Percentiles rank a stretch among this genome's conserved stretches.
Conservation (phyloP, 768 basidiomycete genomes). For the Leccinum broughii region DNA sequence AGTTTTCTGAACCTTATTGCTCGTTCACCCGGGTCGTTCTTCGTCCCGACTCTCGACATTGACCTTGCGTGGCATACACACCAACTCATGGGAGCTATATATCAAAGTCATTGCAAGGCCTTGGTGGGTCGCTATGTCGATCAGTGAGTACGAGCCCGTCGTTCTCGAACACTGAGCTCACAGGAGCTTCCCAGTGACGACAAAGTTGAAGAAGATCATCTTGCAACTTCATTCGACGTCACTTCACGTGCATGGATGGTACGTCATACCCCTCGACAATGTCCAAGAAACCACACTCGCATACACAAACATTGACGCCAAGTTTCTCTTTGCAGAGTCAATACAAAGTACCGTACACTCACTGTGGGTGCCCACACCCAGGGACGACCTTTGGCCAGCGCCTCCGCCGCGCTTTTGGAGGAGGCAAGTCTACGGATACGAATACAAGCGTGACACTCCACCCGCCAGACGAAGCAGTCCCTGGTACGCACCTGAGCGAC, state of each 20-base stretch:
- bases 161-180: too few species aligned
- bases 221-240: conserved; percentile 47
- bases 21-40: conserved; percentile 42
- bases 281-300: not conserved
- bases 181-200: conserved; percentile 43
- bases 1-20: conserved; percentile 55
- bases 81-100: conserved; percentile 49
- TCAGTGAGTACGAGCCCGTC: conserved; percentile 41
- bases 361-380: conserved; percentile 58
- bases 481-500: conserved; percentile 53
- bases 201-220: conserved; percentile 47
- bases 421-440: conserved; percentile 3
- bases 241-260: conserved; percentile 53
- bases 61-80: conserved; percentile 76
- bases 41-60: conserved; percentile 66
- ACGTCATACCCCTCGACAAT: conserved; percentile 9
- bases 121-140: conserved; percentile 50
- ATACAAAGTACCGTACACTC: conserved; percentile 52
- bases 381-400: conserved; percentile 44
- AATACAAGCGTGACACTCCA: conserved; percentile 23
- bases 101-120: conserved; percentile 41
- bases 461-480: conserved; percentile 36
- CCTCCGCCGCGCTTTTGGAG: conserved; percentile 32
- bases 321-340: conserved; percentile 33
- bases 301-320: not conserved